Percentiles rank a stretch among this genome's conserved stretches.
Evolutionary conservation across 495 filamentous ascomycete genomes (phyloP).

Genomic region (Bryoglossum gracile): DNA sequence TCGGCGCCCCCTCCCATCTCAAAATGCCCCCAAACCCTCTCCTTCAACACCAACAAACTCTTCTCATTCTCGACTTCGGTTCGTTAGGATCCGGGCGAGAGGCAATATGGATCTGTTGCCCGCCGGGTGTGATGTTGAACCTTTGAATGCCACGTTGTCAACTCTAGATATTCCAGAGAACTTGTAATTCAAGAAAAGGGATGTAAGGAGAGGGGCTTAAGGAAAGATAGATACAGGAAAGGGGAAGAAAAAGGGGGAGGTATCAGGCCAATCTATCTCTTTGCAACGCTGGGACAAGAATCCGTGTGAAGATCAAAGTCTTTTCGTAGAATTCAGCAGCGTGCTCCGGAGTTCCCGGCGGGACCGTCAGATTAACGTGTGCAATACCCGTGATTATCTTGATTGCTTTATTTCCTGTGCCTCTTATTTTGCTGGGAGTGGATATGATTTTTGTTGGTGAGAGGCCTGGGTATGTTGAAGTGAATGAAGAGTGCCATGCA

Average conservation of each 20-base stretch:
- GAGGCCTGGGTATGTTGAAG: too few relatives aligned
- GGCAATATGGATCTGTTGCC: constrained; percentile 55
- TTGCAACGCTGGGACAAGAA: constrained; percentile 44
- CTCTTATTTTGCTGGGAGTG: too few relatives aligned
- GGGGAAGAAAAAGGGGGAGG: not conserved
- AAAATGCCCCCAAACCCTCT: constrained; percentile 48
- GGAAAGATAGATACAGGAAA: not conserved
- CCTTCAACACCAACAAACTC: constrained; percentile 38
- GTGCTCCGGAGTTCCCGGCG: constrained; percentile 42
- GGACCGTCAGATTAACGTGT: constrained; percentile 55
- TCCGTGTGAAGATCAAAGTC: constrained; percentile 44
- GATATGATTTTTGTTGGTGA: too few relatives aligned
- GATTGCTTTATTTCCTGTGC: not conserved
- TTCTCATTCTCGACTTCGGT: constrained; percentile 32
- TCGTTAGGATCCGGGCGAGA: constrained; percentile 40
- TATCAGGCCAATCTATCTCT: constrained; percentile 44
- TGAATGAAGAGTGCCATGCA: too few relatives aligned
- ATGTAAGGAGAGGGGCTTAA: not conserved
- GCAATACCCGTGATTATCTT: constrained; percentile 53
- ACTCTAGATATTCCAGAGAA: constrained; percentile 12
- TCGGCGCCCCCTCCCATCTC: constrained; percentile 39
- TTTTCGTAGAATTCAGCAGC: constrained; percentile 49
- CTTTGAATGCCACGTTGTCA: too few relatives aligned
- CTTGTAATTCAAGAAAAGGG: not conserved
- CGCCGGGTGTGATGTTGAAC: constrained; percentile 49